Evolutionary conservation across 2,329 filamentous ascomycete genomes (phyloP).

Genomic region (Fusarium multiceps): DNA sequence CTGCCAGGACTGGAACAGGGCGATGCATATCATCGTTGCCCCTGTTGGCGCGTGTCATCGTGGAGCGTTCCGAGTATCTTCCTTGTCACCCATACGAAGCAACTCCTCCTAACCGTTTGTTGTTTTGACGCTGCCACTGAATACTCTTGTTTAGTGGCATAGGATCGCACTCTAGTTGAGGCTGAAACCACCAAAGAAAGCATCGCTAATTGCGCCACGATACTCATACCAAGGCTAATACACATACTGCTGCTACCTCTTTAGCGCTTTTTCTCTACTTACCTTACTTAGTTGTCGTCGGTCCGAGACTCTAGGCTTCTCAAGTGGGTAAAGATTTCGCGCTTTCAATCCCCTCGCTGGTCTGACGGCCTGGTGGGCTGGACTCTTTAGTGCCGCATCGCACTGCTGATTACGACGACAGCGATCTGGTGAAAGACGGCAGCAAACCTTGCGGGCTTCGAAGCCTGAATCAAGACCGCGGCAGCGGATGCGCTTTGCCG

Average conservation of each 20-base stretch:
- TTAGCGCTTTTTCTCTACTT: slow-evolving; percentile 15
- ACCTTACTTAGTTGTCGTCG: not conserved
- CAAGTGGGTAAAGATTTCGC: slow-evolving; percentile 6
- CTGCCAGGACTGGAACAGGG: not conserved
- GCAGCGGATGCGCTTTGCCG: slow-evolving; percentile 32
- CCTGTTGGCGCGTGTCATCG: not conserved
- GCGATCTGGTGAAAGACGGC: slow-evolving; percentile 1
- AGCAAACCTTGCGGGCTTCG: not conserved
- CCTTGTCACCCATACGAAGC: not conserved
- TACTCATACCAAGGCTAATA: not conserved
- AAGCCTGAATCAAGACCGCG: slow-evolving; percentile 20
- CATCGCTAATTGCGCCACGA: not conserved
- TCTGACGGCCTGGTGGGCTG: slow-evolving; percentile 26
- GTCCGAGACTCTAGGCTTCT: slow-evolving; percentile 19
- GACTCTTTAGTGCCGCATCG: slow-evolving; percentile 20
- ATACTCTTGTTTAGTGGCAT: slow-evolving; percentile 16
- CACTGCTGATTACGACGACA: slow-evolving; percentile 21
- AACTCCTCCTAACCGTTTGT: not conserved
- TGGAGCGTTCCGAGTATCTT: not conserved
- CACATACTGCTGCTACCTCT: not conserved
- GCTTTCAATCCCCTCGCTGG: slow-evolving; percentile 6
- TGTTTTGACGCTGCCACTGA: not conserved
- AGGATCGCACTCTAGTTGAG: slow-evolving; percentile 30
- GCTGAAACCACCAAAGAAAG: slow-evolving; percentile 34
- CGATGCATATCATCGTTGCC: slow-evolving; percentile 1